Conservation (phyloP, 2,329 filamentous ascomycete species). For the Cordyceps cicadae region DNA sequence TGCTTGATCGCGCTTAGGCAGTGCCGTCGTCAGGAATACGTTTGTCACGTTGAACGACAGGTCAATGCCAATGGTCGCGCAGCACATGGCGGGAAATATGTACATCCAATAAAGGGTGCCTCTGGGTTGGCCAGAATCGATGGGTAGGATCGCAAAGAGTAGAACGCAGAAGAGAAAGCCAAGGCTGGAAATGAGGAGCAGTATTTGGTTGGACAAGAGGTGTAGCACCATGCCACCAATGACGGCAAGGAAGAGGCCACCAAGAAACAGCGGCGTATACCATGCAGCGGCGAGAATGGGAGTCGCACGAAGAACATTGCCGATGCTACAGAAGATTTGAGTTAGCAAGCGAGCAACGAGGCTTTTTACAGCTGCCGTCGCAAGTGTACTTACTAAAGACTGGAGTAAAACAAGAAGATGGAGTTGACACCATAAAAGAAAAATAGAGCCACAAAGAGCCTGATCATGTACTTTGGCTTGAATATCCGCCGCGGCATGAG, state of each 20-base stretch:
- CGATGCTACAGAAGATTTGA: neutral
- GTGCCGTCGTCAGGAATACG: slow-evolving; percentile 52
- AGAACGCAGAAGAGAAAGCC: slow-evolving; percentile 27
- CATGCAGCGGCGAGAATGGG: slow-evolving; percentile 6
- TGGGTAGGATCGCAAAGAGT: slow-evolving; percentile 15
- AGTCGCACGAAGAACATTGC: slow-evolving; percentile 1
- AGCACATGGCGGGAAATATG: slow-evolving; percentile 48
- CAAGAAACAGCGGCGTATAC: slow-evolving; percentile 10
- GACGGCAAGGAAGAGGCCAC: slow-evolving; percentile 5
- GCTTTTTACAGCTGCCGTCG: neutral
- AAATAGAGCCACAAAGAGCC: slow-evolving; percentile 43
- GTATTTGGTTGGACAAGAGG: slow-evolving; percentile 7
- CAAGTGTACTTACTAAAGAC: slow-evolving; percentile 42
- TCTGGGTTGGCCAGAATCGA: slow-evolving; percentile 5
- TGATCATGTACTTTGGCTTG: slow-evolving; percentile 47
- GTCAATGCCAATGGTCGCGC: slow-evolving; percentile 52
- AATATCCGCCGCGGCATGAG: slow-evolving; percentile 58
- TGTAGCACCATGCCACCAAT: slow-evolving; percentile 8
- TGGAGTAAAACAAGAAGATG: slow-evolving; percentile 52
- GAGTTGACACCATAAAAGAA: slow-evolving; percentile 51
- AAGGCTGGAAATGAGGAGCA: slow-evolving; percentile 17
- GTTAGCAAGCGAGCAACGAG: neutral
- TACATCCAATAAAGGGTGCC: slow-evolving; percentile 44
- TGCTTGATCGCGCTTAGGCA: slow-evolving; percentile 48
- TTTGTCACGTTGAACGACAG: slow-evolving; percentile 54